Conservation (phyloP, 2,329 filamentous ascomycete species). For the Epicoccum sorghinum region DNA sequence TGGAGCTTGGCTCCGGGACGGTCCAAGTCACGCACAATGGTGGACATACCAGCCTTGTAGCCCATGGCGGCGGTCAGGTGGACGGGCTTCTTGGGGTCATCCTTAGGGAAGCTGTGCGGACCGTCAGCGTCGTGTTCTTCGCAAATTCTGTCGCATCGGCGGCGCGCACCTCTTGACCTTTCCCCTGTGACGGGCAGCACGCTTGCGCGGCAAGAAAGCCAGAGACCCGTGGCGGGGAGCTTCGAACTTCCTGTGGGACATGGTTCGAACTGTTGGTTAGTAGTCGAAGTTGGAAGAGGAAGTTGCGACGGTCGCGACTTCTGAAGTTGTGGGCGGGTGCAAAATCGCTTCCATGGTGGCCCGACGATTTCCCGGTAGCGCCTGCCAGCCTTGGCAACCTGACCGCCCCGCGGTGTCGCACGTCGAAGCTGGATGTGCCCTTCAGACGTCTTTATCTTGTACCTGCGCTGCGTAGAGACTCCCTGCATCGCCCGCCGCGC, state of each 20-base stretch:
- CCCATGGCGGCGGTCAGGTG: constrained; percentile 98
- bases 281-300: constrained; percentile 17
- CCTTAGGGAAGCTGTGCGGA: constrained; percentile 88
- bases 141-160: constrained; percentile 19
- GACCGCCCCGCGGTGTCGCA: constrained; percentile 2
- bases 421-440: constrained; percentile 22
- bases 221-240: constrained; percentile 89
- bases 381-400: background rate
- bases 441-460: constrained; percentile 28
- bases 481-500: constrained; percentile 29
- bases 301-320: background rate
- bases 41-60: constrained; percentile 99
- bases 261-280: constrained; percentile 48
- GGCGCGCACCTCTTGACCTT: constrained; percentile 96
- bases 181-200: constrained; percentile 89
- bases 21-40: constrained; percentile 98
- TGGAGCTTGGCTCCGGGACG: constrained; percentile 98
- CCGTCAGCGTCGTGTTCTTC: constrained; percentile 33
- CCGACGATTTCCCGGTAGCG: no score
- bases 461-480: constrained; percentile 31
- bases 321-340: background rate
- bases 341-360: background rate
- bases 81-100: constrained; percentile 99
- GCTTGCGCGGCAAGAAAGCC: constrained; percentile 70
- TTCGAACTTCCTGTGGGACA: constrained; percentile 74